phyloP scores from a whole-genome alignment of 2,329 filamentous ascomycete species.

The Lasiodiplodia sp. region DNA sequence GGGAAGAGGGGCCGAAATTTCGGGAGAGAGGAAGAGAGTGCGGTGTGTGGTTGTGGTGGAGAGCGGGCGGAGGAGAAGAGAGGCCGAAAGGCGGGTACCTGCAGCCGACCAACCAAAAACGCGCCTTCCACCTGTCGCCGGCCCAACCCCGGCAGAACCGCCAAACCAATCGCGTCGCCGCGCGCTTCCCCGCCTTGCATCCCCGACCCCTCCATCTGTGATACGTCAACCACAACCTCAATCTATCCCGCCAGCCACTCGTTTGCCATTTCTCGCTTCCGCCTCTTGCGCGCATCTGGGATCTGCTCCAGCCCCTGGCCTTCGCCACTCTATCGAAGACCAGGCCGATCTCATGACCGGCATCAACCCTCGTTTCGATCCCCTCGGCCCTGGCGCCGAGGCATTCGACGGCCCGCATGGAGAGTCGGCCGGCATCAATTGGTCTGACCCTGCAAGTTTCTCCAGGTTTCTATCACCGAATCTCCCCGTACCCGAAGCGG shows the following conservation, averaged over 20 bases:
- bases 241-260: not conserved
- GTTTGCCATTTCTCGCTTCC: not conserved
- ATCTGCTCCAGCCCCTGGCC: not conserved
- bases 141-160: not conserved
- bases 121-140: not conserved
- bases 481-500: constrained; percentile 25
- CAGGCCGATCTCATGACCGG: constrained; percentile 8
- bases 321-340: not conserved
- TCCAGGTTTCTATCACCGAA: not conserved
- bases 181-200: not conserved
- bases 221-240: not conserved
- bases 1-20: constrained; percentile 12
- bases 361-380: constrained; percentile 10
- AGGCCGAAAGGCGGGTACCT: constrained; percentile 10
- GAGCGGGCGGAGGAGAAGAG: constrained; percentile 8
- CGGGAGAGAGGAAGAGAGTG: not conserved
- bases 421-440: not conserved
- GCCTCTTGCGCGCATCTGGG: not conserved
- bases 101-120: not conserved
- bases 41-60: constrained; percentile 12
- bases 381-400: not conserved
- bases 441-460: constrained; percentile 4
- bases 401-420: not conserved
- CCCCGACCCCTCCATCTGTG: not conserved
- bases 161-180: constrained; percentile 1